Evolutionary conservation across 176 grass and related monocot genomes (phyloP), one percentile per base, ranked within the genome.

Genomic region (Cenchrus purpureus): DNA sequence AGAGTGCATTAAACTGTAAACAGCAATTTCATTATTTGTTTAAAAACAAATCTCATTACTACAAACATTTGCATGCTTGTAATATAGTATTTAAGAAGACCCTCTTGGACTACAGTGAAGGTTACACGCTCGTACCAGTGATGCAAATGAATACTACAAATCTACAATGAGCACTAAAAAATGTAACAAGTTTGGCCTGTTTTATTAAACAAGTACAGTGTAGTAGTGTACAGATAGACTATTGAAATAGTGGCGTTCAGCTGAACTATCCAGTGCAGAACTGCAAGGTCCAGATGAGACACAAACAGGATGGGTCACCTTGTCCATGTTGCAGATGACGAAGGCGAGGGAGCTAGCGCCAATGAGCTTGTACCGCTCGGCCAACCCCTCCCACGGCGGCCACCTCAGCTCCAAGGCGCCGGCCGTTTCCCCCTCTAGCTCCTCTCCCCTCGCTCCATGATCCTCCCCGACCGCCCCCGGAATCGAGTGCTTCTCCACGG

Each of bases 241-340:
- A 66, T 48, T 66, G 20, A 74, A 71, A 45, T 10, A 44, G 22
- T 79, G 15, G n/a, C 45, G 37, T 71, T 78, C n/a, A 78, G 20
- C n/a, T 72, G 57, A 71, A 71, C 25, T 78, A 75, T 54, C 22
- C 22, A 25, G 22, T 25, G 22, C 22, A 25, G 22, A 25, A 25
- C 22, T 25, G 71, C 46, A 54, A 74, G 71, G 48, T 63, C 45
- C 8, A 45, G 3, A 8, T 43, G 17, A 55, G 54, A 65, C 50
- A 76, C 42, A 58, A 50, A 34, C 16, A 50, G 12, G 71, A 75
- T 60, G 42, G 25, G 22, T 55, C 49, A 98, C 96, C 93, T 98
- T 98, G 83, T 98, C 97, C 97, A 98, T 98, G 81, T 98, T 98
- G 86, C 97, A 95, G 77, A 98, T 84, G 52, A 98, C 97, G 83